phyloP scores from a whole-genome alignment of 345 rosid species.

The Euphorbia peplus region DNA sequence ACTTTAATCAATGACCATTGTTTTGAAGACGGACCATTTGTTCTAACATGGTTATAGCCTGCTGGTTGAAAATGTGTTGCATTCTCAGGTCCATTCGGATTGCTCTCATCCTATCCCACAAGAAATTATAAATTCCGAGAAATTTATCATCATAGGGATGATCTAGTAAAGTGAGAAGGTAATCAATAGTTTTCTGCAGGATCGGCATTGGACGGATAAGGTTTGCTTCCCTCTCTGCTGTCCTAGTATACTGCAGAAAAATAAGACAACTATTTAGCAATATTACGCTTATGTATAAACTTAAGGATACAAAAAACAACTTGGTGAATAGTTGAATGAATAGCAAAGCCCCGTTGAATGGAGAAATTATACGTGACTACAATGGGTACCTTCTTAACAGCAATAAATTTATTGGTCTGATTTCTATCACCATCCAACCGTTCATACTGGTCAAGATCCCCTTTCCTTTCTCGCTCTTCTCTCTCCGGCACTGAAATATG shows the following conservation, averaged over 20 bases:
- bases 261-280: constrained; percentile 27
- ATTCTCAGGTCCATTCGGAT: constrained; percentile 93
- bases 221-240: constrained; percentile 87
- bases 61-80: constrained; percentile 87
- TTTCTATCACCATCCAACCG: constrained; percentile 93
- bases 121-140: constrained; percentile 84
- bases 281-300: constrained; percentile 4
- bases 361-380: neutral
- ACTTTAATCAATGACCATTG: neutral
- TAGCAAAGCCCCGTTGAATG: neutral
- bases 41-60: constrained; percentile 84
- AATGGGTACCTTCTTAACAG: constrained; percentile 73
- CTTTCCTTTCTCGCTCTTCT: constrained; percentile 92
- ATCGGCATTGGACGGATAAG: constrained; percentile 92
- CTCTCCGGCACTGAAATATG: constrained; percentile 74
- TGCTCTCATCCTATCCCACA: constrained; percentile 99
- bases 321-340: neutral
- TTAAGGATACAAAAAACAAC: neutral
- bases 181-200: constrained; percentile 70
- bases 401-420: constrained; percentile 76
- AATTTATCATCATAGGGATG: constrained; percentile 73
- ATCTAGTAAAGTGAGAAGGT: constrained; percentile 82
- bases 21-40: constrained; percentile 66
- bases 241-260: constrained; percentile 70
- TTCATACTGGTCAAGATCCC: constrained; percentile 93